These are phyloP conservation scores for Coemansia sp. DNA, from an alignment of 371 early-diverging fungal species.

Conservation along the genomic window DNA sequence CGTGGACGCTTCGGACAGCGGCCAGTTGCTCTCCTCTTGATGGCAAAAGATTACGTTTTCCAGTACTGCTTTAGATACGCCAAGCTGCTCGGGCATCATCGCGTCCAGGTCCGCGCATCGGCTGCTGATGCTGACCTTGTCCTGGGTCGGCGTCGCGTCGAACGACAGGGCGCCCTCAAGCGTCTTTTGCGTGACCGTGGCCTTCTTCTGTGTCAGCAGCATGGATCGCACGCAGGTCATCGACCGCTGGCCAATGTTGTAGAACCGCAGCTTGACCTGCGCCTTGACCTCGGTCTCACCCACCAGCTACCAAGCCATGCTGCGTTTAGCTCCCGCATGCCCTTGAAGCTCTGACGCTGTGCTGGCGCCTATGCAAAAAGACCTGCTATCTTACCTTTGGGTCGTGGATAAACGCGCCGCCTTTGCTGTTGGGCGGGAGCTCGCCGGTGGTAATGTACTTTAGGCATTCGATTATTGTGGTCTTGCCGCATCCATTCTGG, in stretches of 20 bases:
- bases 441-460: slow-evolving; percentile 98
- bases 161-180: slow-evolving; percentile 78
- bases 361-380: too few species aligned
- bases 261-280: slow-evolving; percentile 90
- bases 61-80: slow-evolving; percentile 89
- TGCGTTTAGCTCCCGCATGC: neutral
- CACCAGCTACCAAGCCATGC: slow-evolving; percentile 62
- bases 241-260: slow-evolving; percentile 69
- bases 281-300: slow-evolving; percentile 88
- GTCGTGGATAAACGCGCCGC: slow-evolving; percentile 96
- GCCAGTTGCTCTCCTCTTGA: slow-evolving; percentile 99
- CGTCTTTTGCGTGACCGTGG: slow-evolving; percentile 70
- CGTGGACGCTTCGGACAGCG: slow-evolving; percentile 84
- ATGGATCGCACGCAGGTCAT: slow-evolving; percentile 83
- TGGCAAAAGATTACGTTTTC: slow-evolving; percentile 99
- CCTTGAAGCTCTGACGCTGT: too few species aligned
- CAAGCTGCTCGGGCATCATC: slow-evolving; percentile 83
- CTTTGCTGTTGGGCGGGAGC: slow-evolving; percentile 91
- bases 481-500: slow-evolving; percentile 98
- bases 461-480: slow-evolving; percentile 98
- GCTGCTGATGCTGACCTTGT: slow-evolving; percentile 70
- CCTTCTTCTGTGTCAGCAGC: slow-evolving; percentile 71
- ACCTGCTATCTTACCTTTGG: slow-evolving; percentile 69
- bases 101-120: slow-evolving; percentile 88
- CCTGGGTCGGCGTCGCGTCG: slow-evolving; percentile 54